These are phyloP conservation scores for Ophiostoma montium DNA, from an alignment of 2,329 filamentous ascomycete species.

Conservation along the genomic window DNA sequence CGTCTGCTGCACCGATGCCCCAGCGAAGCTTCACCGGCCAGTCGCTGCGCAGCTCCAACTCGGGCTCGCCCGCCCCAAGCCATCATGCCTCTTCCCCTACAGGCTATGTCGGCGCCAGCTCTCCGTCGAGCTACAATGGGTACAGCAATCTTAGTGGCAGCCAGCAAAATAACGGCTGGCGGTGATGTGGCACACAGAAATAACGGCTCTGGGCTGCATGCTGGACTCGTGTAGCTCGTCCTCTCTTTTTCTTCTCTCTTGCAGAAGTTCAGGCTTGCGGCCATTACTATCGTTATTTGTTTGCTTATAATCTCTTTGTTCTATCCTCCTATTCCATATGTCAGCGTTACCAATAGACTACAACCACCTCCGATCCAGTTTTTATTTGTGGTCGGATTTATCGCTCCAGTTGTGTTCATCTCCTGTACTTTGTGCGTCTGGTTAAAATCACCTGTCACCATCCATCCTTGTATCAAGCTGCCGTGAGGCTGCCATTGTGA, in stretches of 20 bases:
- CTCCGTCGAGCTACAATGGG: not conserved
- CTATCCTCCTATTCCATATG: no score
- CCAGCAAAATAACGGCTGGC: conserved; percentile 7
- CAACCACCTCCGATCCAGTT: no score
- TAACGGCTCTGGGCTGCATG: not conserved
- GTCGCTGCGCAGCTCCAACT: not conserved
- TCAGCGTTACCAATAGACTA: no score
- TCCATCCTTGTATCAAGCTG: no score
- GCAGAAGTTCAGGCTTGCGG: no score
- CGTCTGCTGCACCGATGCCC: conserved; percentile 1
- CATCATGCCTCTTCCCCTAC: not conserved
- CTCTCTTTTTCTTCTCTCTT: not conserved
- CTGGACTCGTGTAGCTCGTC: conserved; percentile 3
- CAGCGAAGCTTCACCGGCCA: conserved; percentile 11
- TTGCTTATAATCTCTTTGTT: conserved; percentile 8
- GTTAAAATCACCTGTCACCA: no score
- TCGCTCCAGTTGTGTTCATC: no score
- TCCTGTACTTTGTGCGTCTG: no score
- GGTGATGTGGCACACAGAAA: not conserved
- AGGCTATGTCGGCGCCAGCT: not conserved
- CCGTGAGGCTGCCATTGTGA: no score
- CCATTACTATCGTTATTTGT: no score
- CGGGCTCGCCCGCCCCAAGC: not conserved
- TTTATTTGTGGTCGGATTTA: no score
- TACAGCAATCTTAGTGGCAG: not conserved